Conservation (phyloP, 805 yeast species). For the Lipomyces yamanashiensis region DNA sequence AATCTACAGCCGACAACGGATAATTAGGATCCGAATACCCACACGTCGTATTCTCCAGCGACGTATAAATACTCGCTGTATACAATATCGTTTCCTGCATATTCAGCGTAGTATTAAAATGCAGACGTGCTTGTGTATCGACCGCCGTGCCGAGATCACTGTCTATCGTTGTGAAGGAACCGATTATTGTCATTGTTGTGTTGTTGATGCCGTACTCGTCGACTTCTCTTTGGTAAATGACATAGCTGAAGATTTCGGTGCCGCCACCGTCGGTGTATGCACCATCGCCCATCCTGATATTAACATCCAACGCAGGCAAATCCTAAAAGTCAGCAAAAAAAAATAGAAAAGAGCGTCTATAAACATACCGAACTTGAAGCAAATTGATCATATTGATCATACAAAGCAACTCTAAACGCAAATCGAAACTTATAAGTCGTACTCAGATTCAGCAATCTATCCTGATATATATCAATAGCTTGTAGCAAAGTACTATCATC, state of each 20-base stretch:
- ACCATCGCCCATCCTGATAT: not conserved
- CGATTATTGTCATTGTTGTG: conserved; percentile 12
- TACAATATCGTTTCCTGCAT: conserved; percentile 8
- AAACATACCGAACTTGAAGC: not conserved
- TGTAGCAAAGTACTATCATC: not conserved
- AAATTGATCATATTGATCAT: not conserved
- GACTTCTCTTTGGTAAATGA: not conserved
- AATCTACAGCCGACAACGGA: not conserved
- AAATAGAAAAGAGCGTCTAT: not conserved
- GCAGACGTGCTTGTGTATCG: not conserved
- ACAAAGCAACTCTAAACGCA: not conserved
- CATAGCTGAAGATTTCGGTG: not conserved
- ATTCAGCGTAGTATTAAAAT: conserved; percentile 1
- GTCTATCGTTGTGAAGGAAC: not conserved
- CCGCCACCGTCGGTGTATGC: not conserved
- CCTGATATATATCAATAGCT: not conserved
- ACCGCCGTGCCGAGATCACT: not conserved
- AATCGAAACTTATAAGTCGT: conserved; percentile 4
- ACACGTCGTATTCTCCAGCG: conserved; percentile 1
- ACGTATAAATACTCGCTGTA: conserved; percentile 2
- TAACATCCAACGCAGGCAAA: not conserved
- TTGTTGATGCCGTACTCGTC: not conserved
- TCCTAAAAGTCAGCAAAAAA: not conserved
- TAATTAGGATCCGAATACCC: conserved; percentile 11
- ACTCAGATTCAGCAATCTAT: not conserved